A percentile compares a stretch with the other conserved stretches of the same genome.
Evolutionary conservation across 2,329 filamentous ascomycete genomes (phyloP).

Genomic region (Spiromastix sp.): DNA sequence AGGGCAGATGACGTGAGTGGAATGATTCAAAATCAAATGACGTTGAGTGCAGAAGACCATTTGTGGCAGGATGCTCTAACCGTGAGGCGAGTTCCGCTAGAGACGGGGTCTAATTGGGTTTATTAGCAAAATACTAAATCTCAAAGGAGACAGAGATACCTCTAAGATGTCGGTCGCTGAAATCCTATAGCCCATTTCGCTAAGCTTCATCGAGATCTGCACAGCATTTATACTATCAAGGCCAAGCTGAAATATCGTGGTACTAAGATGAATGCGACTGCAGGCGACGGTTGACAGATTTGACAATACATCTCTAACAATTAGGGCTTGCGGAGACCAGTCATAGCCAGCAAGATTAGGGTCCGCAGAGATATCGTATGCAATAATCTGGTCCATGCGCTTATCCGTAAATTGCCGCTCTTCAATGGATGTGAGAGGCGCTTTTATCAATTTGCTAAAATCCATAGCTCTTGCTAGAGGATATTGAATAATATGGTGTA

Average conservation of each 20-base stretch:
- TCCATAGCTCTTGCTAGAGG: slow-evolving; percentile 22
- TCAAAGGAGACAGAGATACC: slow-evolving; percentile 16
- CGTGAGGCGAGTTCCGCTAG: slow-evolving; percentile 23
- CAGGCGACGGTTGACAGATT: slow-evolving; percentile 45
- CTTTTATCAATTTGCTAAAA: slow-evolving; percentile 12
- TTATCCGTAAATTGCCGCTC: not conserved
- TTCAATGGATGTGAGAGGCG: slow-evolving; percentile 19
- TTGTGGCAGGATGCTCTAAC: slow-evolving; percentile 33
- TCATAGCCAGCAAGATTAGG: slow-evolving; percentile 4
- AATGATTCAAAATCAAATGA: slow-evolving; percentile 43
- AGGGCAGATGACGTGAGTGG: slow-evolving; percentile 31
- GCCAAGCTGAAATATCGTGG: slow-evolving; percentile 78
- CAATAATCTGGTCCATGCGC: slow-evolving; percentile 6
- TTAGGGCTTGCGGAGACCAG: slow-evolving; percentile 44
- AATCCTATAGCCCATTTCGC: slow-evolving; percentile 47
- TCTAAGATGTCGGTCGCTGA: slow-evolving; percentile 67
- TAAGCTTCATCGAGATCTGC: slow-evolving; percentile 62
- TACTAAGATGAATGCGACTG: slow-evolving; percentile 45
- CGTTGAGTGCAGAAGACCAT: not conserved
- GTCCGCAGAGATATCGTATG: not conserved
- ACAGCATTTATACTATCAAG: slow-evolving; percentile 81
- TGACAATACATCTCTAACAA: slow-evolving; percentile 48
- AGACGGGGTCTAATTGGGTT: slow-evolving; percentile 23
- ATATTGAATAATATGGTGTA: slow-evolving; percentile 25
- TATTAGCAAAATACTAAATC: not conserved